A percentile compares a stretch with the other conserved stretches of the same genome.
phyloP scores from a whole-genome alignment of 2,329 filamentous ascomycete species.

The Aspergillus tubingensis region DNA sequence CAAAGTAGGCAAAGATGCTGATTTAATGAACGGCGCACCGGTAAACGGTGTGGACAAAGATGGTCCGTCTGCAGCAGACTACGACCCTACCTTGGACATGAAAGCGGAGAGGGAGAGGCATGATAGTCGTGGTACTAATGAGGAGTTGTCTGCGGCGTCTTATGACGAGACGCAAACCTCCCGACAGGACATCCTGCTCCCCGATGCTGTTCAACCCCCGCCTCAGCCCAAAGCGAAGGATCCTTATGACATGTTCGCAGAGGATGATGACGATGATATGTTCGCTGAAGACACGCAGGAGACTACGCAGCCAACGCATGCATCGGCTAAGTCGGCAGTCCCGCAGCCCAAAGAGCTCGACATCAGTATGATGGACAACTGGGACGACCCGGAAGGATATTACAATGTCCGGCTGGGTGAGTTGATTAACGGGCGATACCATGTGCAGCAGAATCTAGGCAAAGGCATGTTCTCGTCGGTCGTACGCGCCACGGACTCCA shows the following conservation, averaged over 20 bases:
- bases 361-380: conserved; percentile 82
- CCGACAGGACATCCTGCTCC: conserved; percentile 54
- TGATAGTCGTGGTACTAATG: conserved; percentile 63
- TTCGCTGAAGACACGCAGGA: conserved; percentile 71
- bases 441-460: conserved; percentile 82
- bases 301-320: conserved; percentile 53
- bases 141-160: conserved; percentile 55
- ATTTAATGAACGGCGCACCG: conserved; percentile 57
- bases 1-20: conserved; percentile 66
- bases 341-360: conserved; percentile 61
- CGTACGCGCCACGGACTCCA: conserved; percentile 80
- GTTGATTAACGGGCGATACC: conserved; percentile 83
- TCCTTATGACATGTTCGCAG: conserved; percentile 65
- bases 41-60: conserved; percentile 58
- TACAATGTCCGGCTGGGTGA: conserved; percentile 95
- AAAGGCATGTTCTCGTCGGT: conserved; percentile 97
- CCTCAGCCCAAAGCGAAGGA: conserved; percentile 50
- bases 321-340: conserved; percentile 52
- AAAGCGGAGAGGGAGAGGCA: conserved; percentile 75
- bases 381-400: conserved; percentile 92
- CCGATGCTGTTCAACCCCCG: conserved; percentile 42
- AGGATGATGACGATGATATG: conserved; percentile 75
- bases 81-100: conserved; percentile 87
- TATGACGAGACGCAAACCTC: conserved; percentile 62
- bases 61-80: conserved; percentile 87